These are phyloP conservation scores for Akanthomyces muscarius DNA, from an alignment of 2,329 filamentous ascomycete genomes.

Conservation along the genomic window DNA sequence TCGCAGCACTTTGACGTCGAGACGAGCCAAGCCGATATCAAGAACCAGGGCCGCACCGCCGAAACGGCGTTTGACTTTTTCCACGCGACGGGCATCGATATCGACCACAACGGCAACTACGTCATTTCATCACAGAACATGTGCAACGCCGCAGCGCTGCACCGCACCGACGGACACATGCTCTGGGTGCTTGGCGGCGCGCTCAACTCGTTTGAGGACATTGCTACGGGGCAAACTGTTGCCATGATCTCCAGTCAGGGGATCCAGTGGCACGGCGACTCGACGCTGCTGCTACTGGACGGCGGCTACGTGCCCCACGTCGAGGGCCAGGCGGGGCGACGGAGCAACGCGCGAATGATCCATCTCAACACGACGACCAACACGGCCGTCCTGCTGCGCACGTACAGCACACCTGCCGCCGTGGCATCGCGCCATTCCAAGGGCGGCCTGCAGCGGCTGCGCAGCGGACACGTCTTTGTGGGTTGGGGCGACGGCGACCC, in stretches of 20 bases:
- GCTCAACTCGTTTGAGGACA: constrained; percentile 44
- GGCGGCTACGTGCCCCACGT: constrained; percentile 23
- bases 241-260: constrained; percentile 43
- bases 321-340: constrained; percentile 1
- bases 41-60: constrained; percentile 21
- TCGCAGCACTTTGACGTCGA: constrained; percentile 28
- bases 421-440: constrained; percentile 43
- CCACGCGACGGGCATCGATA: constrained; percentile 56
- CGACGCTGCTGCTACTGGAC: constrained; percentile 42
- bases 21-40: constrained; percentile 19
- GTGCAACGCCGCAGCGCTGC: constrained; percentile 44
- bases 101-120: constrained; percentile 45
- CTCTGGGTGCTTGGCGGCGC: constrained; percentile 52
- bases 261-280: constrained; percentile 38
- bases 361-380: constrained; percentile 39
- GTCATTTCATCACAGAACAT: constrained; percentile 51
- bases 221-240: constrained; percentile 55
- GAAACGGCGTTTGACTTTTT: constrained; percentile 49
- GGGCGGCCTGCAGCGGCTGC: constrained; percentile 46
- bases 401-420: constrained; percentile 44
- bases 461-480: constrained; percentile 48
- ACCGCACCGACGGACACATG: constrained; percentile 20
- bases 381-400: constrained; percentile 41
- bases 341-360: constrained; percentile 42
- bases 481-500: constrained; percentile 47